Percentiles rank a stretch among this genome's conserved stretches.
Evolutionary conservation across 495 filamentous ascomycete species (phyloP).

Genomic region (Podospora pseudocomata): DNA sequence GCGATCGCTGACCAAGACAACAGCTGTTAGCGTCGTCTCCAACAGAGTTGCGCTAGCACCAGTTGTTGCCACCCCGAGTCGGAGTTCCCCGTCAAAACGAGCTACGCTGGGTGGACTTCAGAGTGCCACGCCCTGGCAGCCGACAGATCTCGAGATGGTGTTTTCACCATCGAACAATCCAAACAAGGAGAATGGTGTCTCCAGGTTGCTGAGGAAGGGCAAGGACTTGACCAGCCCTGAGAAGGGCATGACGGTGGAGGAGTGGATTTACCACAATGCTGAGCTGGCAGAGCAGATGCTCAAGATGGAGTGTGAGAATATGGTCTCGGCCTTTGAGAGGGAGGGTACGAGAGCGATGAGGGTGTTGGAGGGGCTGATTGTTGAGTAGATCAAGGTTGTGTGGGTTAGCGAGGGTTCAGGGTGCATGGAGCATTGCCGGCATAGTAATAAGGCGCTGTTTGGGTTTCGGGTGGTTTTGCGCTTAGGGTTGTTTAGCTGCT

Average conservation of each 20-base stretch:
- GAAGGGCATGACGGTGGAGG: slow-evolving; percentile 84
- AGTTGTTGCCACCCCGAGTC: slow-evolving; percentile 54
- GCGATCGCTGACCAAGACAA: slow-evolving; percentile 52
- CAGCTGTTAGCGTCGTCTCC: slow-evolving; percentile 35
- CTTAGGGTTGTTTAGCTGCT: neutral
- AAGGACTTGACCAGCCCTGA: slow-evolving; percentile 67
- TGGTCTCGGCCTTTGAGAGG: slow-evolving; percentile 75
- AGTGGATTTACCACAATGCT: slow-evolving; percentile 86
- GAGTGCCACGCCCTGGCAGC: slow-evolving; percentile 64
- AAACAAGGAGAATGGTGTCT: slow-evolving; percentile 49
- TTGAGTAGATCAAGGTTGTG: slow-evolving; percentile 18
- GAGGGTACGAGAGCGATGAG: slow-evolving; percentile 75
- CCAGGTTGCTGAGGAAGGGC: slow-evolving; percentile 46
- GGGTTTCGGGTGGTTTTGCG: neutral
- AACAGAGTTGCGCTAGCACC: slow-evolving; percentile 45
- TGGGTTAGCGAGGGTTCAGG: neutral
- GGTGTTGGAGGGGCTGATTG: slow-evolving; percentile 67
- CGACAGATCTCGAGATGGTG: slow-evolving; percentile 66
- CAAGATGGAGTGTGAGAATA: slow-evolving; percentile 71
- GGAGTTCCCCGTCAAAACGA: slow-evolving; percentile 61
- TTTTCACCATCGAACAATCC: slow-evolving; percentile 50
- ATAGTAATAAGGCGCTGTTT: neutral
- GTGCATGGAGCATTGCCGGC: neutral
- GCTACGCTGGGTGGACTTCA: slow-evolving; percentile 56
- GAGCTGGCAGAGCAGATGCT: slow-evolving; percentile 72